These are phyloP conservation scores for Vigna reflexopilosa DNA, from an alignment of 306 rosid species.

Conservation along the genomic window DNA sequence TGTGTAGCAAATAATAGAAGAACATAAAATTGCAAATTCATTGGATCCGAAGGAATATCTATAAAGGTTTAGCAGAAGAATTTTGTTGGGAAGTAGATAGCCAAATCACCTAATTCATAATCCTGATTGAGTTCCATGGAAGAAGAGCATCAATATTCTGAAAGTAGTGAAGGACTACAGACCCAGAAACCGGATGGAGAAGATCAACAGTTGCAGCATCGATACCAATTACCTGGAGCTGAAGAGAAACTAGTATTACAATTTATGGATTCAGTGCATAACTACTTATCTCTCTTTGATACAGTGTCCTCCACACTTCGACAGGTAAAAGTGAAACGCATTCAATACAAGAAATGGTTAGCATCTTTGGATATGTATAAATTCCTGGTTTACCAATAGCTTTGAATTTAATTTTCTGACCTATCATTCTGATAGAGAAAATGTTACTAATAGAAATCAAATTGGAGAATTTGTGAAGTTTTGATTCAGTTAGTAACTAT, in stretches of 20 bases:
- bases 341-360: not conserved
- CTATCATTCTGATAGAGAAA: not conserved
- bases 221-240: conserved; percentile 19
- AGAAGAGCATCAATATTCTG: conserved; percentile 34
- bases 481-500: not conserved
- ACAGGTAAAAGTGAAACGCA: conserved; percentile 57
- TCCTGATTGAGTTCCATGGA: conserved; percentile 36
- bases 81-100: not conserved
- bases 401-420: conserved; percentile 1
- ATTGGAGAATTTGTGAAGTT: not conserved
- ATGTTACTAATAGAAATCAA: not conserved
- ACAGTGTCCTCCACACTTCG: conserved; percentile 71
- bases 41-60: not conserved
- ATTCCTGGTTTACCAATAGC: not conserved
- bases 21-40: not conserved
- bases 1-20: not conserved
- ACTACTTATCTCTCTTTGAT: conserved; percentile 60
- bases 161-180: conserved; percentile 41
- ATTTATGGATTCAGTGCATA: conserved; percentile 73
- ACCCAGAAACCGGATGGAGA: conserved; percentile 28
- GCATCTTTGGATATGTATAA: not conserved
- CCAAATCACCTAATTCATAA: not conserved
- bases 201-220: conserved; percentile 27
- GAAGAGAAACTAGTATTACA: conserved; percentile 61
- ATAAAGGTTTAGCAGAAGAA: not conserved